These are phyloP conservation scores for Russula olivacea DNA, from an alignment of 768 basidiomycete genomes.

Conservation along the genomic window DNA sequence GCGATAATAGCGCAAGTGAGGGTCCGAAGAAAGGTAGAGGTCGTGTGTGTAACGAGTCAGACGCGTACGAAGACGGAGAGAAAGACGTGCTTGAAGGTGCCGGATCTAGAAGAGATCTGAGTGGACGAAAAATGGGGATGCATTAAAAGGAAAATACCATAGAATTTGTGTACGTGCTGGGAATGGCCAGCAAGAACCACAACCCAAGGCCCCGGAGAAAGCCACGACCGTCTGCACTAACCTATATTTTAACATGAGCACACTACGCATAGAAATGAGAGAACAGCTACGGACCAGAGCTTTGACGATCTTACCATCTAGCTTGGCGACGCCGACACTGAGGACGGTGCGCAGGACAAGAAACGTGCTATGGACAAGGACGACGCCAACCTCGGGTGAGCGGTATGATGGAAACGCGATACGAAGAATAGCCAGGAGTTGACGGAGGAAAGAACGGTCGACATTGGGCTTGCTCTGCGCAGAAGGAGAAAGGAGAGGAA, in stretches of 20 bases:
- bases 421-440: slow-evolving; percentile 68
- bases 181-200: slow-evolving; percentile 89
- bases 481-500: slow-evolving; percentile 49
- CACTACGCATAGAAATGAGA: background rate
- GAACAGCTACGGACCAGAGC: slow-evolving; percentile 53
- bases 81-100: slow-evolving; percentile 81
- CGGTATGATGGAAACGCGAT: slow-evolving; percentile 60
- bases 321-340: slow-evolving; percentile 77
- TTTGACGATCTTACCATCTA: slow-evolving; percentile 86
- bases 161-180: slow-evolving; percentile 92
- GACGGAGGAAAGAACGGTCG: slow-evolving; percentile 60
- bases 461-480: slow-evolving; percentile 52
- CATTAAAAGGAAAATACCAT: slow-evolving; percentile 48
- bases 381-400: slow-evolving; percentile 66
- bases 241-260: slow-evolving; percentile 32
- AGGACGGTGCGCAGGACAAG: slow-evolving; percentile 81
- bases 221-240: slow-evolving; percentile 77
- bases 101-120: slow-evolving; percentile 51
- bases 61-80: slow-evolving; percentile 75
- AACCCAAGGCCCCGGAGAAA: slow-evolving; percentile 75
- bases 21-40: slow-evolving; percentile 76
- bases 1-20: slow-evolving; percentile 65
- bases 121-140: background rate
- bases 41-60: slow-evolving; percentile 89
- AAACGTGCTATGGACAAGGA: slow-evolving; percentile 77